Base-by-base conservation (phyloP, 2,329 filamentous ascomycete genomes). In the Penicillium sp. region DNA sequence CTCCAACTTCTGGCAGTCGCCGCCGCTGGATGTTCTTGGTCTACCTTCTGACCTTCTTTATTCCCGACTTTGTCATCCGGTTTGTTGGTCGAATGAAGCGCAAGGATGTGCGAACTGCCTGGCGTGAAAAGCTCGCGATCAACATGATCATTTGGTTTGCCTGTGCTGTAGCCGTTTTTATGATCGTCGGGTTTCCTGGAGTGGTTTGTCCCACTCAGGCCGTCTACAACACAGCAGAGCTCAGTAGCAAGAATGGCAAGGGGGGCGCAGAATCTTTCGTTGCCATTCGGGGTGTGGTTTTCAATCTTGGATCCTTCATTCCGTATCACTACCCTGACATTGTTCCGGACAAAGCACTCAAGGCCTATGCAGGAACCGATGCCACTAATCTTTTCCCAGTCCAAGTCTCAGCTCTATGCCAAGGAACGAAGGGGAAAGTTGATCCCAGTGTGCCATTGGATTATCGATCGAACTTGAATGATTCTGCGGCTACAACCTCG, bases 51-150 rank as follows among this genome's bases (percentile, higher is more conserved):
- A 99, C 93, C 3, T 99, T 84, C 77, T 89, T 84, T 59, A 75
- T 95, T 38, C 93, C 93, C 4, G 91, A 96, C 66, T 87, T 95
- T 60, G 63, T 86, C 36, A 87, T 97, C 66, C 81, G 83, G 46
- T 77, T 78, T 61, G 53, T 95, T 34, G 92, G 92, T 18, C 80
- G 87, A 43, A 96, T 96, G 86, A 81, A 87, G 52, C 88, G 93
- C 53, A 95, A 95, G 67, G 93, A 99, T 68, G 83, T 99, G 8
- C 87, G 91, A 19, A 79, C 87, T 67, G 93, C 93, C 0, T 99
- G 93, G 93, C 81, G 93, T 65, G 93, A 99, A 70, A 99, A 99
- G 77, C 70, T 99, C 51, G 92, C 93, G 46, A 99, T 99, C 79
- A 99, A 99, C 76, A 78, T 99, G 69, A 80, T 97, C 65, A 99